Conservation (phyloP, 225 moss, liverwort and hornwort species). For the Pleurozium schreberi region DNA sequence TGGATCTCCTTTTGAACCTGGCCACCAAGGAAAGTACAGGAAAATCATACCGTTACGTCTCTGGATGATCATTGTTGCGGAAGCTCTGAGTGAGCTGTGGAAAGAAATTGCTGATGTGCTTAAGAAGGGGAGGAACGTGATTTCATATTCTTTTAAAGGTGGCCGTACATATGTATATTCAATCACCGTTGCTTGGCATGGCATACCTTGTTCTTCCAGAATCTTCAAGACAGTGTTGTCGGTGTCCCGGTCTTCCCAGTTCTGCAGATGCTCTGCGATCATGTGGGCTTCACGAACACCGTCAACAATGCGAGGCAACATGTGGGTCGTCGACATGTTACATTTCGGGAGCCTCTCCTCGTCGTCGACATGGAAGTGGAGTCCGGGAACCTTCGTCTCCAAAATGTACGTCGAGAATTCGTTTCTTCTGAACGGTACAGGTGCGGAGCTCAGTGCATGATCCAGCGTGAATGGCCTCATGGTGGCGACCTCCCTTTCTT, state of each 20-base stretch:
- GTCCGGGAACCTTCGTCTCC: not conserved
- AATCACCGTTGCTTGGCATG: not conserved
- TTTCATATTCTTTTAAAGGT: no score
- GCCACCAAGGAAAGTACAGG: not conserved
- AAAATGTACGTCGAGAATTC: not conserved
- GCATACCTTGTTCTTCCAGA: not conserved
- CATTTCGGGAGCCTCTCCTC: not conserved
- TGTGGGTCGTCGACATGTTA: no score
- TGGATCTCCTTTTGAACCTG: no score
- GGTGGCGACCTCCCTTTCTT: not conserved
- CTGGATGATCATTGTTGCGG: not conserved
- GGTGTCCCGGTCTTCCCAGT: not conserved
- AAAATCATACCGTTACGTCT: not conserved
- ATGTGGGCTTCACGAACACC: not conserved
- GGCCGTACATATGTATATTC: no score
- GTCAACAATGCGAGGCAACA: not conserved
- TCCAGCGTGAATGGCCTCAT: not conserved
- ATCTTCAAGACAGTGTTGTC: not conserved
- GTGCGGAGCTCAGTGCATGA: not conserved
- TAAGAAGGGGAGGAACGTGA: no score
- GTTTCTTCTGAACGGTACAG: not conserved
- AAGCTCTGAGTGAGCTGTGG: not conserved
- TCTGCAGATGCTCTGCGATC: not conserved
- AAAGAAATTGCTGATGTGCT: not conserved
- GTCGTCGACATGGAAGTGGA: not conserved